A percentile compares a stretch with the other conserved stretches of the same genome.
phyloP scores from a whole-genome alignment of 257 asterid genomes.

The Nicotiana obtusifolia region DNA sequence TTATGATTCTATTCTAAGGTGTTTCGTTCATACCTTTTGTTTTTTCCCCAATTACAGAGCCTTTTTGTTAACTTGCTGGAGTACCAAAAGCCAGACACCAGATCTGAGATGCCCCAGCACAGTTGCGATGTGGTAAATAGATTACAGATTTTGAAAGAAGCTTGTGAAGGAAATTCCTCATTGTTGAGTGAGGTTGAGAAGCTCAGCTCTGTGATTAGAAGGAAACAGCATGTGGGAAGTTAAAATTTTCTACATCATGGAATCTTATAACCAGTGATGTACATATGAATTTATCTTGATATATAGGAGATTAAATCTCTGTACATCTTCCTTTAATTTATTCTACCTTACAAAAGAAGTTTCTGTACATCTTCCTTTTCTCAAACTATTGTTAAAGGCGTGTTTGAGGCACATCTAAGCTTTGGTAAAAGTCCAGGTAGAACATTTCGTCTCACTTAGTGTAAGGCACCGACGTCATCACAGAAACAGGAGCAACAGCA shows the following conservation, averaged over 20 bases:
- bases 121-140: constrained; percentile 37
- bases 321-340: not conserved
- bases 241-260: not conserved
- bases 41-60: constrained; percentile 39
- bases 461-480: too few relatives aligned
- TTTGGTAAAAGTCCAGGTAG: not conserved
- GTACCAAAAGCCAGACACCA: constrained; percentile 29
- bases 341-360: not conserved
- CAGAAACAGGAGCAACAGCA: too few relatives aligned
- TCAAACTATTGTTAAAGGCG: not conserved
- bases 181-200: constrained; percentile 39
- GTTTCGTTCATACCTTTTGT: not conserved
- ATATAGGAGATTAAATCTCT: not conserved
- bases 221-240: not conserved
- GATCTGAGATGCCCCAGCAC: constrained; percentile 10
- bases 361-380: not conserved
- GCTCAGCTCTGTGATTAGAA: constrained; percentile 35
- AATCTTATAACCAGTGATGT: not conserved
- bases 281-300: not conserved
- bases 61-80: constrained; percentile 57
- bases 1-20: not conserved
- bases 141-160: constrained; percentile 49
- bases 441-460: not conserved
- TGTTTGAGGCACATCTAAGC: not conserved
- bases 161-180: constrained; percentile 47